phyloP scores from a whole-genome alignment of 257 asterid genomes.

The Striga asiatica region DNA sequence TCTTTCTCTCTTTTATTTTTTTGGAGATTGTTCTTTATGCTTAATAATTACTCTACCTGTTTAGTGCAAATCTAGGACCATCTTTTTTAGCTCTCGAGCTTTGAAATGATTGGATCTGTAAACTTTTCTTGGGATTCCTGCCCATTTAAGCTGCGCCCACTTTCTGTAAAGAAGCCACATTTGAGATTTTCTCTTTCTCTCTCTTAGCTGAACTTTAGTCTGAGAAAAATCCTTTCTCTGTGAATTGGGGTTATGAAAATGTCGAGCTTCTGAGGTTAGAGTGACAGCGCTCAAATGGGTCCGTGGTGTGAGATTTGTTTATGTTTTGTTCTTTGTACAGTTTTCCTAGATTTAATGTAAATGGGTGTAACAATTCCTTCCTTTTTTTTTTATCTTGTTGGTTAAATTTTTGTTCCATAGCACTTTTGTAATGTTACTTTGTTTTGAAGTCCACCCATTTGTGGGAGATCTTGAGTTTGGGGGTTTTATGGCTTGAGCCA shows the following conservation, averaged over 20 bases:
- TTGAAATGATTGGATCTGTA: constrained; percentile 28
- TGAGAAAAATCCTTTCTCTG: constrained; percentile 3
- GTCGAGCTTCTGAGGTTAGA: neutral
- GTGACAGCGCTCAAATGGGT: neutral
- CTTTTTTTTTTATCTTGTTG: too few relatives aligned
- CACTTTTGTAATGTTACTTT: too few relatives aligned
- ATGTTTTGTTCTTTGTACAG: too few relatives aligned
- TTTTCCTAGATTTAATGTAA: too few relatives aligned
- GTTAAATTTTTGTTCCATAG: too few relatives aligned
- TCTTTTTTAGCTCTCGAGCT: constrained; percentile 12
- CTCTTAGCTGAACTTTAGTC: constrained; percentile 2
- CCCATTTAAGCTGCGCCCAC: neutral
- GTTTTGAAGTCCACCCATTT: too few relatives aligned
- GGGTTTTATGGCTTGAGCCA: too few relatives aligned
- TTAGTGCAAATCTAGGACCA: neutral
- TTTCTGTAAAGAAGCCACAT: neutral
- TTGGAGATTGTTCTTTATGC: neutral
- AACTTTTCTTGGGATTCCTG: neutral
- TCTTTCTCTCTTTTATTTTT: neutral
- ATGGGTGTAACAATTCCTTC: too few relatives aligned
- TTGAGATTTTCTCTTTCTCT: constrained; percentile 5
- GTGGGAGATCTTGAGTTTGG: too few relatives aligned
- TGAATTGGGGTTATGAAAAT: neutral
- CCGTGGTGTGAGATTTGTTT: too few relatives aligned
- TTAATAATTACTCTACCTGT: neutral